phyloP scores from a whole-genome alignment of 148 eudicot species.

The Selenicereus undatus region DNA sequence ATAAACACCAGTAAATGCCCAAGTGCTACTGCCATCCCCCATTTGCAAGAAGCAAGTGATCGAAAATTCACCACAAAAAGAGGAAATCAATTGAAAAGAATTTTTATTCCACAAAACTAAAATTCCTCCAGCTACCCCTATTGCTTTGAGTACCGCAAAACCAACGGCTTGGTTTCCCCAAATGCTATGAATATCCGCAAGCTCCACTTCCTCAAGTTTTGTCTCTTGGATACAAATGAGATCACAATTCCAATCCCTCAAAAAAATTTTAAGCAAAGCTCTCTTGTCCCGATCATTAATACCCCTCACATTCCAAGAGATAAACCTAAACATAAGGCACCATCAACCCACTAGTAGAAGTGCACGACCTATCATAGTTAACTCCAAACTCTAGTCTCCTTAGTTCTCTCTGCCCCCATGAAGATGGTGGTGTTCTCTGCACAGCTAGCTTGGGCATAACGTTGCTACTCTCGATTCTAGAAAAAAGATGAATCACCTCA shows the following conservation, averaged over 20 bases:
- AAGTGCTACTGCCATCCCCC: background rate
- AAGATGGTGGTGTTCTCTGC: background rate
- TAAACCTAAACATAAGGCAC: background rate
- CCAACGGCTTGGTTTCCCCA: background rate
- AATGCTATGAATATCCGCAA: background rate
- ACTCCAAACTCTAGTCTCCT: background rate
- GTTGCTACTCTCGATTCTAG: background rate
- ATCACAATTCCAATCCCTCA: background rate
- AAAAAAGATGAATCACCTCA: background rate
- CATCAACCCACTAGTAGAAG: background rate
- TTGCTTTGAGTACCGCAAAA: background rate
- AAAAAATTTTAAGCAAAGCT: background rate
- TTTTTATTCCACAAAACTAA: background rate
- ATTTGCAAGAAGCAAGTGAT: background rate
- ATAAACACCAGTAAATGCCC: background rate
- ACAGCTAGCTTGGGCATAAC: background rate
- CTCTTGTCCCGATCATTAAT: background rate
- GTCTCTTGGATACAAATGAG: background rate
- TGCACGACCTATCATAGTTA: background rate
- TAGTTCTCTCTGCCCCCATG: no score
- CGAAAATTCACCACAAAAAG: background rate
- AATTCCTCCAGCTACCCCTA: background rate
- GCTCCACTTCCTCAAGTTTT: background rate
- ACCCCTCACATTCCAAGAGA: background rate
- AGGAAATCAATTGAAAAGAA: background rate